These are phyloP conservation scores for Aspergillus hortae DNA, from an alignment of 2,329 filamentous ascomycete genomes.

Conservation along the genomic window DNA sequence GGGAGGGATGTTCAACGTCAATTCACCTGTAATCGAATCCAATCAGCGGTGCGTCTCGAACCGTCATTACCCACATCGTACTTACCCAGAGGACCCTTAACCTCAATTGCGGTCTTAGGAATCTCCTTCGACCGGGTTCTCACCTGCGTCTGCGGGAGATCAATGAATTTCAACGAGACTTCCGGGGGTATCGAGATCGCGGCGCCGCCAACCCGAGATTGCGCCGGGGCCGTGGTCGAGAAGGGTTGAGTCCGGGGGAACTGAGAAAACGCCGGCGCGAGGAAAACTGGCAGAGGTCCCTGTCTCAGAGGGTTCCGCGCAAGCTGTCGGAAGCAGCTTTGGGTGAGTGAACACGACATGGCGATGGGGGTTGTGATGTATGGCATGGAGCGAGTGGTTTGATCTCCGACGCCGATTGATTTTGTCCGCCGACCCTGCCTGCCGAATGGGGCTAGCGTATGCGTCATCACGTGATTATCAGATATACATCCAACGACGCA, in stretches of 20 bases:
- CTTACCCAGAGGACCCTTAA: slow-evolving; percentile 75
- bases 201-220: slow-evolving; percentile 82
- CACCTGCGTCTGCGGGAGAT: slow-evolving; percentile 57
- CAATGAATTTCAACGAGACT: slow-evolving; percentile 68
- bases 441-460: slow-evolving; percentile 15
- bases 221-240: slow-evolving; percentile 63
- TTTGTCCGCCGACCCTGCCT: slow-evolving; percentile 26
- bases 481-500: not conserved
- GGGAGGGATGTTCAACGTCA: slow-evolving; percentile 73
- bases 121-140: slow-evolving; percentile 61
- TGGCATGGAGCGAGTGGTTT: slow-evolving; percentile 17
- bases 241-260: slow-evolving; percentile 54
- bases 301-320: slow-evolving; percentile 46
- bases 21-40: slow-evolving; percentile 54
- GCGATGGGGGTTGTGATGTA: slow-evolving; percentile 21
- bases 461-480: slow-evolving; percentile 14
- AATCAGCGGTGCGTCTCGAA: not conserved
- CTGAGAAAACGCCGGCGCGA: slow-evolving; percentile 65
- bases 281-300: slow-evolving; percentile 64
- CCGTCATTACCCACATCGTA: too few relatives aligned
- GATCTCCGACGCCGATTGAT: slow-evolving; percentile 26
- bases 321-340: slow-evolving; percentile 58
- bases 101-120: slow-evolving; percentile 63
- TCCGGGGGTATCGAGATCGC: slow-evolving; percentile 77
- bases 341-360: slow-evolving; percentile 65